phyloP scores from a whole-genome alignment of 768 basidiomycete genomes.

The Guyanaporus albipodus region DNA sequence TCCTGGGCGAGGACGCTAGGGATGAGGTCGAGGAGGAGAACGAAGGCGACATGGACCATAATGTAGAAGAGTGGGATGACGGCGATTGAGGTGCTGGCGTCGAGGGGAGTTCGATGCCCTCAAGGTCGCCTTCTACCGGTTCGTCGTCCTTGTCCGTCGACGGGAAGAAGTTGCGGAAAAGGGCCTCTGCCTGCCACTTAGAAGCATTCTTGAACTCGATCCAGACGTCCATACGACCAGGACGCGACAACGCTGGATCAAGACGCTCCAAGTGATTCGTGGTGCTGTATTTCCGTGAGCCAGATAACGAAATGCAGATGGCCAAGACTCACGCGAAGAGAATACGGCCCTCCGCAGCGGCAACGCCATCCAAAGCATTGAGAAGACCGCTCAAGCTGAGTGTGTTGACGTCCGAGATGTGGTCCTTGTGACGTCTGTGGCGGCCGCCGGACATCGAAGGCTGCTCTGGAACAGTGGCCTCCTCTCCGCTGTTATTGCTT shows the following conservation, averaged over 20 bases:
- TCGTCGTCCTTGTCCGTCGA: slow-evolving; percentile 53
- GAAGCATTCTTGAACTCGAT: slow-evolving; percentile 86
- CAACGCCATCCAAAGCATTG: slow-evolving; percentile 84
- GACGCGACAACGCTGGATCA: slow-evolving; percentile 87
- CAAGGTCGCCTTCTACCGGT: slow-evolving; percentile 39
- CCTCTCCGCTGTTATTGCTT: slow-evolving; percentile 31
- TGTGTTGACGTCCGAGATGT: slow-evolving; percentile 74
- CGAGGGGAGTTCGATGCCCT: slow-evolving; percentile 41
- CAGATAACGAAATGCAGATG: background rate
- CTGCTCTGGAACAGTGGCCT: slow-evolving; percentile 28
- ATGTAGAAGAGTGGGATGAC: slow-evolving; percentile 42
- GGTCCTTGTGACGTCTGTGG: slow-evolving; percentile 48
- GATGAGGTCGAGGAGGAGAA: slow-evolving; percentile 42
- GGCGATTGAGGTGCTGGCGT: slow-evolving; percentile 42
- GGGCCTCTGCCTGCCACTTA: slow-evolving; percentile 78
- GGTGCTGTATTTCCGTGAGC: slow-evolving; percentile 44
- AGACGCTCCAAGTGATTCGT: slow-evolving; percentile 90
- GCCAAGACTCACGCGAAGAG: slow-evolving; percentile 72
- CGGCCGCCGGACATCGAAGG: slow-evolving; percentile 33
- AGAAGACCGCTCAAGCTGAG: slow-evolving; percentile 76
- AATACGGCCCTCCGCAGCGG: slow-evolving; percentile 81
- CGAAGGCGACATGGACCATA: slow-evolving; percentile 43
- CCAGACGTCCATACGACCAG: slow-evolving; percentile 92
- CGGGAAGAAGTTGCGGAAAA: slow-evolving; percentile 91
- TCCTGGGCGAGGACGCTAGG: slow-evolving; percentile 31